Percentiles rank a stretch among this genome's conserved stretches.
Conservation (phyloP, 2,329 filamentous ascomycete species). For the Cladosporium sp. region DNA sequence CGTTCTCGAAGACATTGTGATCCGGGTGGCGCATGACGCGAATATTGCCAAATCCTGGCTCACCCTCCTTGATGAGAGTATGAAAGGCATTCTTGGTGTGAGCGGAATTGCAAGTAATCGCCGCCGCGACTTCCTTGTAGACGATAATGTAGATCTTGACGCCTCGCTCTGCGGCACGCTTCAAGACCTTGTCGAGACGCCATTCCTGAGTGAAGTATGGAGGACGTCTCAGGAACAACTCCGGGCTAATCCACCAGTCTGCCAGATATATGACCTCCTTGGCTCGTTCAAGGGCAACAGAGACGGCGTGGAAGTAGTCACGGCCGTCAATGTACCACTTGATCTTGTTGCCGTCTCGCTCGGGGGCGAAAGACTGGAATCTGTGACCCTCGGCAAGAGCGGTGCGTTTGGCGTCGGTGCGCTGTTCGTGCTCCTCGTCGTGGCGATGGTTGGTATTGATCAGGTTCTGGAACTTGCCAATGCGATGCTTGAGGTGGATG, state of each 20-base stretch:
- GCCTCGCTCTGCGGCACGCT: conserved; percentile 82
- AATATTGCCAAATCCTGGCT: conserved; percentile 83
- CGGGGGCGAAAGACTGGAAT: conserved; percentile 87
- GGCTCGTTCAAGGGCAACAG: conserved; percentile 80
- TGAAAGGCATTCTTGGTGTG: conserved; percentile 88
- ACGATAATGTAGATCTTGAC: conserved; percentile 94
- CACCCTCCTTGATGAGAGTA: conserved; percentile 74
- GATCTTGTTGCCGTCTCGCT: conserved; percentile 71
- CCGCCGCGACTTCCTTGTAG: conserved; percentile 69
- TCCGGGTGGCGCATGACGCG: conserved; percentile 86
- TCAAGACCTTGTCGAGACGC: conserved; percentile 80
- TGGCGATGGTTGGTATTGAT: conserved; percentile 88
- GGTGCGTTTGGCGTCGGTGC: conserved; percentile 74
- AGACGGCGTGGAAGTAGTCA: conserved; percentile 93
- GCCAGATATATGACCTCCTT: conserved; percentile 92
- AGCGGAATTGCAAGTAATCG: conserved; percentile 81
- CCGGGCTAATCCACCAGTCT: conserved; percentile 95
- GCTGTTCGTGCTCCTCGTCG: conserved; percentile 86
- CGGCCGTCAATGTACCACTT: conserved; percentile 98
- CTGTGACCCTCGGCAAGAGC: conserved; percentile 69
- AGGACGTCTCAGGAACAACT: conserved; percentile 79
- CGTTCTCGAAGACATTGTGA: conserved; percentile 91
- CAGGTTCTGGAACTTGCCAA: conserved; percentile 62
- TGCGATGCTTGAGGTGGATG: conserved; percentile 56
- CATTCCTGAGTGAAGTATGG: conserved; percentile 80